phyloP scores from a whole-genome alignment of 352 stramenopile species.

The Albugo laibachii region DNA sequence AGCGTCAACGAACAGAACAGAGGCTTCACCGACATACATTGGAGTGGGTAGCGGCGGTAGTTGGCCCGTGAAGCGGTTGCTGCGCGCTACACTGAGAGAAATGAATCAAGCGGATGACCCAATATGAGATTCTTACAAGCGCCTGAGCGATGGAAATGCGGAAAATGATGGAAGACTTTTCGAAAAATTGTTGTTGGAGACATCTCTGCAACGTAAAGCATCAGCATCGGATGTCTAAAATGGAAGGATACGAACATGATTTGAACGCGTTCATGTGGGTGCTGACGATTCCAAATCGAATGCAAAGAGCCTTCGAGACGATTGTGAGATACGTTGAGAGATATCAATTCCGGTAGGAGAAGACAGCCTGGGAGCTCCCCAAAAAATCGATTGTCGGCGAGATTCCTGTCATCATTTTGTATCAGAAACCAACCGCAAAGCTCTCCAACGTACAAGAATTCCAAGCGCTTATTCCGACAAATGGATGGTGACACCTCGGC shows the following conservation, averaged over 20 bases:
- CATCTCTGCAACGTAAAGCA: slow-evolving; percentile 8
- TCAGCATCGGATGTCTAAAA: not conserved
- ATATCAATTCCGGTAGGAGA: not conserved
- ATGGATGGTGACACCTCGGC: slow-evolving; percentile 14
- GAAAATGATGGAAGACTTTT: slow-evolving; percentile 13
- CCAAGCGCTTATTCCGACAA: slow-evolving; percentile 24
- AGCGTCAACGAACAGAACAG: slow-evolving; percentile 9
- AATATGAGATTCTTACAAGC: slow-evolving; percentile 5
- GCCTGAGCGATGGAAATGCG: slow-evolving; percentile 10
- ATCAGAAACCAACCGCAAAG: not conserved
- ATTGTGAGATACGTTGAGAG: slow-evolving; percentile 5
- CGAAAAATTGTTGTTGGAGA: slow-evolving; percentile 15
- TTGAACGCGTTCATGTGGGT: slow-evolving; percentile 24
- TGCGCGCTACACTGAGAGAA: slow-evolving; percentile 6
- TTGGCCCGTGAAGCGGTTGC: slow-evolving; percentile 7
- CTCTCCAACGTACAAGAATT: slow-evolving; percentile 22
- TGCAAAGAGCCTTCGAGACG: slow-evolving; percentile 19
- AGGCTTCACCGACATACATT: slow-evolving; percentile 3
- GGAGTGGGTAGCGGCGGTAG: slow-evolving; percentile 3
- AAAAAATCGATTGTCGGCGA: slow-evolving; percentile 27
- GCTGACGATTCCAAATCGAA: slow-evolving; percentile 18
- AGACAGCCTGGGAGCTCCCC: slow-evolving; percentile 14
- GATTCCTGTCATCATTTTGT: slow-evolving; percentile 13
- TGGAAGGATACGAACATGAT: slow-evolving; percentile 16
- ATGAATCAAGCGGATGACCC: too few relatives aligned